Base-by-base conservation (phyloP, 1,284 basidiomycete species). In the Mycena citricolor region DNA sequence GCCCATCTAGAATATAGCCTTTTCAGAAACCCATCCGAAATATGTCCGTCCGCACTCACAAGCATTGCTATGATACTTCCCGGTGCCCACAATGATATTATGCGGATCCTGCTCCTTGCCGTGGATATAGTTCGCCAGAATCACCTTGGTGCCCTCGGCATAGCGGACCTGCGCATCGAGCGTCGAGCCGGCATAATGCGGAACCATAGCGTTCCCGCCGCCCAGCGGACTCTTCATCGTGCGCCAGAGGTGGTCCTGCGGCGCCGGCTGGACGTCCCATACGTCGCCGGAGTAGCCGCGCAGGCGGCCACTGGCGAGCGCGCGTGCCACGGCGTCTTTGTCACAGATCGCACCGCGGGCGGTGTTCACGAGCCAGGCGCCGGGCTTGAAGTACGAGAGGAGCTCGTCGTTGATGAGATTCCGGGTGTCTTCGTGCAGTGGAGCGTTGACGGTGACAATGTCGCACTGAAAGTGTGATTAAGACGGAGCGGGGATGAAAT, bases 291-390 rank as follows among this genome's bases (percentile, higher is more conserved):
- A 58, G 53, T 72, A 77, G 47, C 74, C 90, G 47, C 67, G 64
- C 47, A 94, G 63, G 38, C 90, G 87, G 13, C 94, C 94, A 42
- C 76, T 82, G 67, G 80, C 76, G 52, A 97, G 66, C 8, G 93
- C 91, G 1, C 67, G 81, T 8, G 83, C 82, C 47, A 97, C 82
- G 33, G 83, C 91, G 52, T 90, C 77, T 54, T 83, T 83, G 68
- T 92, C 85, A 64, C 86, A 90, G 61, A 97, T 94, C 38, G 94
- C 94, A 34, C 94, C 94, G 57, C 92, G 90, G 31, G 93, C 93
- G 22, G 92, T 94, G 79, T 95, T 94, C 62, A 95, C 83, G 56
- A 94, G 77, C 86, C 88, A 94, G n/a, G 87, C 77, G 37, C 83
- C 83, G 57, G 88, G 86, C 79, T 97, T 97, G 80, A 97, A 90